Base-by-base conservation (phyloP, 164 flowering plant genomes). In the Liriodendron chinense region DNA sequence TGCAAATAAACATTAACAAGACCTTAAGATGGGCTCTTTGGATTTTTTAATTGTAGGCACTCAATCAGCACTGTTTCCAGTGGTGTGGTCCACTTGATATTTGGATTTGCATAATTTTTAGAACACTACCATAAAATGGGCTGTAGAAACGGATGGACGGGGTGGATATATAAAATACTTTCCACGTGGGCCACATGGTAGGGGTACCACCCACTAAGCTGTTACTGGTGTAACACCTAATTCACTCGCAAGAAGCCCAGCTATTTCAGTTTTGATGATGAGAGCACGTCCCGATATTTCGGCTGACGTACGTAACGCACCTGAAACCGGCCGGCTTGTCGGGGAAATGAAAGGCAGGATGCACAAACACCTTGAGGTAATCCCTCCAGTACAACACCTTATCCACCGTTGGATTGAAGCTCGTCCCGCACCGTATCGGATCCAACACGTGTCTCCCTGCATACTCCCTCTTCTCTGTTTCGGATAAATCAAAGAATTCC, bases 321-420 rank as follows among this genome's bases (percentile, higher is more conserved):
- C 92, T 85, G 84, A 88, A 87, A 47, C 75, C 77, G 0, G 73
- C 0, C 0, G 94, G 93, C 48, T 84, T 86, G 71, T 28, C 4
- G 7, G 91, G 93, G 14, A 77, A 85, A 71, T 86, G 81, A 69
- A 91, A 88, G 10, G 80, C 18, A 20, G 96, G 96, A 75, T 90
- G 97, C 1, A 83, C 88, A 13, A 83, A 62, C 1, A 88, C 69
- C 83, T 89, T 90, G n/a, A 91, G 79, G 75, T 75, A 93, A 72
- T 93, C 94, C 74, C 94, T 93, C 94, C 94, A 91, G 71, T 77
- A 87, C 6, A 80, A 74, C 0, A 83, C 82, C n/a, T 83, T 71
- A 9, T 89, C 94, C 16, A 76, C 83, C 0, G 82, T 73, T 18
- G 78, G 49, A 66, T 90, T 88, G 63, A 87, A 84, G 81, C 94